A percentile compares a stretch with the other conserved stretches of the same genome.
These are phyloP conservation scores for Halophytophthora batemanensis DNA, from an alignment of 352 stramenopile species.

Conservation along the genomic window DNA sequence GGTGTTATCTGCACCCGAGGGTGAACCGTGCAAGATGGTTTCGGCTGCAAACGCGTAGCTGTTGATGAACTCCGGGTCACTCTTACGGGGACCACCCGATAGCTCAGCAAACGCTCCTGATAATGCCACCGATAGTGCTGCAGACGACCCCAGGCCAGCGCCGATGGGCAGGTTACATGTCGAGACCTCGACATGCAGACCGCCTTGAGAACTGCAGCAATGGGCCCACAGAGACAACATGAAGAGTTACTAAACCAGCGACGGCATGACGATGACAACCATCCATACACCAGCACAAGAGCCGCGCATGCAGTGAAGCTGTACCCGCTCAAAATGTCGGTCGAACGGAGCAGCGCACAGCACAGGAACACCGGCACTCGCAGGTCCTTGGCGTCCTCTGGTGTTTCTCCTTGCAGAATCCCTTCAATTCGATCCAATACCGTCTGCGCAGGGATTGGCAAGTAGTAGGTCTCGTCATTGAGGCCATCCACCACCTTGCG, in stretches of 20 bases:
- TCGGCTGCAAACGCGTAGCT: conserved; percentile 84
- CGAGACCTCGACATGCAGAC: conserved; percentile 48
- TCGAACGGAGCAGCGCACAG: conserved; percentile 49
- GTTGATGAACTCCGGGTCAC: conserved; percentile 69
- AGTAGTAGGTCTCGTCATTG: conserved; percentile 40
- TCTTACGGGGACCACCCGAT: conserved; percentile 15
- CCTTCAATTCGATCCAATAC: conserved; percentile 49
- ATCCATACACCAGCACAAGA: neutral
- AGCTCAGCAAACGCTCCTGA: conserved; percentile 56
- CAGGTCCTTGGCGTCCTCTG: conserved; percentile 45
- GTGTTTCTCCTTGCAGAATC: conserved; percentile 39
- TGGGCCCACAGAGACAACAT: neutral
- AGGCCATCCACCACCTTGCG: conserved; percentile 31
- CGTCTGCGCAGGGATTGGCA: conserved; percentile 38
- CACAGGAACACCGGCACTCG: conserved; percentile 58
- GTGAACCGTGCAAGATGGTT: conserved; percentile 87
- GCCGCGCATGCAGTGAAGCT: neutral
- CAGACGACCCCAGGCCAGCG: conserved; percentile 90
- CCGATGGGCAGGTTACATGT: conserved; percentile 71
- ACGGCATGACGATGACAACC: too few relatives aligned
- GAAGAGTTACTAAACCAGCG: conserved; percentile 1
- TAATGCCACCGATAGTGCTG: conserved; percentile 86
- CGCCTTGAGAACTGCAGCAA: conserved; percentile 11
- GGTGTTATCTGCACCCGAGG: conserved; percentile 92
- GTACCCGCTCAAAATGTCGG: conserved; percentile 26